Base-by-base conservation (phyloP, 495 filamentous ascomycete species). In the Neurospora sp. region DNA sequence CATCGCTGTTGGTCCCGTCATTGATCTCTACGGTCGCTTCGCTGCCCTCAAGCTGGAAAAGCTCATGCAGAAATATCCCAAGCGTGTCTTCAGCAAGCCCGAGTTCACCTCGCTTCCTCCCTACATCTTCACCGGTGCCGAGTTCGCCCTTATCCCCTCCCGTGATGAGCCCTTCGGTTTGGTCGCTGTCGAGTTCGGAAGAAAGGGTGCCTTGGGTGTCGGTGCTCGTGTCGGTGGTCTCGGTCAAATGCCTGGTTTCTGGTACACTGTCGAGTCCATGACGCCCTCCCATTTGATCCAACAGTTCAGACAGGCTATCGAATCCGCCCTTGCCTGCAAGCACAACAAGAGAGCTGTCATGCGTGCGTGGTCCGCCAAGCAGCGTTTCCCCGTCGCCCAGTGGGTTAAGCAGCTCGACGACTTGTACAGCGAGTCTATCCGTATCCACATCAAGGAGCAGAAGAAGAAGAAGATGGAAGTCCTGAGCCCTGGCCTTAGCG, bases 161-260 rank as follows among this genome's bases (percentile, higher is more conserved):
- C 88, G 92, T 72, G 92, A 94, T 74, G 92, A 94, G 78, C 92
- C 92, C 0, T 94, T 94, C 74, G 92, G 92, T 39, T 81, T 94
- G n/a, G 92, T 93, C 4, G 92, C 91, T 40, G 91, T 94, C 61
- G 91, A 94, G 77, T 94, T 93, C 75, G 91, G 91, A 37, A 85
- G 91, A 35, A 93, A 93, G 78, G 91, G 91, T 53, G 92, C 91
- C 16, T 84, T 94, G 18, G 91, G 91, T 70, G 90, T 94, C 70
- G 91, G 91, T 27, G 89, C 90, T 41, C 83, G 87, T 20, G 87
- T 89, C 39, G 87, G 87, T 84, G 91, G 91, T 80, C 84, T 94
- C 40, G 91, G 91, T 3, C 89, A 92, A 74, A 93, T 93, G 91
- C 91, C 91, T n/a, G 91, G 92, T 42, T 93, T 88, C 85, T 91